Evolutionary conservation across 164 flowering plant genomes (phyloP).

Genomic region (grape (Vitis vinifera)): ASM3070453v1 NC_081813.1:6984001-6984500

Average conservation of each 20-base stretch:
- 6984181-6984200: conserved; percentile 13
- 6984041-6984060: too few relatives aligned
- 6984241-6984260: conserved; percentile 24
- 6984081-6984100: neutral
- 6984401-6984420: too few relatives aligned
- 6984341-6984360: neutral
- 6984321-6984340: conserved; percentile 1
- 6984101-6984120: conserved; percentile 4
- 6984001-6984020: too few relatives aligned
- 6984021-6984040: too few relatives aligned
- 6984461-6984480: too few relatives aligned
- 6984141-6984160: conserved; percentile 5
- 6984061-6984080: neutral
- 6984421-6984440: too few relatives aligned
- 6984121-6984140: neutral
- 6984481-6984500: too few relatives aligned
- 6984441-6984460: too few relatives aligned
- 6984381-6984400: too few relatives aligned
- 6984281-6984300: conserved; percentile 16
- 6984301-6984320: conserved; percentile 9
- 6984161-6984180: neutral
- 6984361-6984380: neutral
- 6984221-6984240: conserved; percentile 29
- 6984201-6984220: conserved; percentile 13
- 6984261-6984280: conserved; percentile 12